Percentiles rank a stretch among this genome's conserved stretches.
Conservation (phyloP, 345 rosid genomes). For the Gossypium rotundifolium region DNA sequence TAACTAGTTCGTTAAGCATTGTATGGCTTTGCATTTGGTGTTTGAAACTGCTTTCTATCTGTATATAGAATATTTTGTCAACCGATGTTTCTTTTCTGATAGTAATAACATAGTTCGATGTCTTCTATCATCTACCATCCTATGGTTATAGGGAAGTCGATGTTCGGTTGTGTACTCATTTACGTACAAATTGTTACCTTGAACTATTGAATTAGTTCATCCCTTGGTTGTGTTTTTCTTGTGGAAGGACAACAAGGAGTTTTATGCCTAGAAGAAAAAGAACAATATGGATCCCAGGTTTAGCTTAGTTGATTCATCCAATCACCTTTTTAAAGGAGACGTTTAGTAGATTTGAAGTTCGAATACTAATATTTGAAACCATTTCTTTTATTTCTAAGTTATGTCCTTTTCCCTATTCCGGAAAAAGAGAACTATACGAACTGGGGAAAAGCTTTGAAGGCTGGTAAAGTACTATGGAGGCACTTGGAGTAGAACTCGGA, state of each 20-base stretch:
- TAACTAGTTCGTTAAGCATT: neutral
- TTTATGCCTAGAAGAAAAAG: neutral
- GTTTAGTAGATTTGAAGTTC: neutral
- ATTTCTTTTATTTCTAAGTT: neutral
- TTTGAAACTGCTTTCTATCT: neutral
- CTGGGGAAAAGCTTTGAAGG: neutral
- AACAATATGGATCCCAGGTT: neutral
- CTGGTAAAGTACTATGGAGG: too few relatives aligned
- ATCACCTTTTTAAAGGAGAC: too few relatives aligned
- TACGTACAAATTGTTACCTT: neutral
- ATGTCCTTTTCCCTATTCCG: neutral
- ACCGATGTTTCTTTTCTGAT: neutral
- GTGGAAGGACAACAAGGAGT: neutral
- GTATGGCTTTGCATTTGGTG: neutral
- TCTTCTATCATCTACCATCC: neutral
- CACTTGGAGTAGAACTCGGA: too few relatives aligned
- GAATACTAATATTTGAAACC: neutral
- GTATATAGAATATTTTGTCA: neutral
- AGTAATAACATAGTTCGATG: neutral
- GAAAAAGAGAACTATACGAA: neutral
- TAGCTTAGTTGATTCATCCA: neutral
- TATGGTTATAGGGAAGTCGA: neutral
- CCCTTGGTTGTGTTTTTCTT: neutral
- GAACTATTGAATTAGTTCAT: neutral
- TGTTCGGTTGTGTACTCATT: neutral